phyloP scores from a whole-genome alignment of 2,329 filamentous ascomycete species.

The Nothophoma quercina region DNA sequence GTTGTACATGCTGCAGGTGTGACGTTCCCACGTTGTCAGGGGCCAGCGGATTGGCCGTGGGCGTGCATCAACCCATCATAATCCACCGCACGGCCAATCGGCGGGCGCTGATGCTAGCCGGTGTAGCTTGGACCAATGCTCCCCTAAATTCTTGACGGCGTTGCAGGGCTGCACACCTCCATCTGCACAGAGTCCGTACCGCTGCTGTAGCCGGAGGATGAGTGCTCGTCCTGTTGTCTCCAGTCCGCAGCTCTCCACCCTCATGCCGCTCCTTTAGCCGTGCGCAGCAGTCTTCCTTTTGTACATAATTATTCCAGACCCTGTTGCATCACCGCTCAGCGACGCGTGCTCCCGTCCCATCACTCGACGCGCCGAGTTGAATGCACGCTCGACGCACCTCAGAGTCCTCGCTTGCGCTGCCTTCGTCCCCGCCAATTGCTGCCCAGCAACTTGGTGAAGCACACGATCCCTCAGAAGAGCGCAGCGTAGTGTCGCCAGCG shows the following conservation, averaged over 20 bases:
- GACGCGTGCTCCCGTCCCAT: conserved; percentile 18
- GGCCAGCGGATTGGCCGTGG: conserved; percentile 8
- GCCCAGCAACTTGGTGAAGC: conserved; percentile 36
- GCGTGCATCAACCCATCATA: neutral
- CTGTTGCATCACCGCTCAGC: conserved; percentile 32
- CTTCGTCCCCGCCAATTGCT: conserved; percentile 47
- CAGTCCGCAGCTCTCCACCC: conserved; percentile 38
- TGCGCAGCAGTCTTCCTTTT: conserved; percentile 41
- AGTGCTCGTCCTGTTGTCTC: conserved; percentile 38
- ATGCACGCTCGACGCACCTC: conserved; percentile 50
- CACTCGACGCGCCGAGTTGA: conserved; percentile 48
- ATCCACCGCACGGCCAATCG: conserved; percentile 26
- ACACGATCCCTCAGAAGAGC: conserved; percentile 34
- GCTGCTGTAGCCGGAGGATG: conserved; percentile 44
- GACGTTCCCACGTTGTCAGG: conserved; percentile 15
- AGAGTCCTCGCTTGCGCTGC: conserved; percentile 40
- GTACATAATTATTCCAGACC: conserved; percentile 32
- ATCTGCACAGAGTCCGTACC: conserved; percentile 17
- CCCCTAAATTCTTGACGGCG: conserved; percentile 35
- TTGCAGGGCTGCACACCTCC: conserved; percentile 21
- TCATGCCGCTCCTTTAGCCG: conserved; percentile 51
- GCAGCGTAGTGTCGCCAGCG: conserved; percentile 41
- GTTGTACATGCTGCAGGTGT: conserved; percentile 7
- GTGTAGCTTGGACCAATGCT: conserved; percentile 18
- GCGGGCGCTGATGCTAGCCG: conserved; percentile 9